Evolutionary conservation across 129 eudicot genomes (phyloP).

Genomic region (Pseudognaphalium luteoalbum): DNA sequence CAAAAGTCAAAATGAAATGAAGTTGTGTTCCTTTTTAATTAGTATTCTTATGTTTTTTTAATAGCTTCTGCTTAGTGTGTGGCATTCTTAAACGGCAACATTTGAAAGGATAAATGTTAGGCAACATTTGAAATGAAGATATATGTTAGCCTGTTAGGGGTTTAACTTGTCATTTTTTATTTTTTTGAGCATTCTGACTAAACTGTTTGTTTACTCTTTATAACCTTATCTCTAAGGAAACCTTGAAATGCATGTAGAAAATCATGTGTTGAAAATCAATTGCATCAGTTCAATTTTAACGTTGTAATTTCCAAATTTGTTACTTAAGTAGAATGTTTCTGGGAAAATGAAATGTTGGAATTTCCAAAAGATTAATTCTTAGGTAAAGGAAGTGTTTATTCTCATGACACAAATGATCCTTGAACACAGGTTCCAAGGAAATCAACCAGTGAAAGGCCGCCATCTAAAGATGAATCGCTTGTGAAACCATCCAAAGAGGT

Average conservation of each 20-base stretch:
- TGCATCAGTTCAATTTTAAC: neutral
- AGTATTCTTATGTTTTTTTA: slow-evolving; percentile 3
- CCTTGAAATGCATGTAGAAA: neutral
- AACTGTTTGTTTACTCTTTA: neutral
- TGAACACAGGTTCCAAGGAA: slow-evolving; percentile 70
- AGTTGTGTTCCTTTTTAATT: neutral
- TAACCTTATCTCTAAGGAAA: neutral
- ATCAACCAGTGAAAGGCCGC: slow-evolving; percentile 63
- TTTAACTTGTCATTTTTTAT: neutral
- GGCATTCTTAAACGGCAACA: neutral
- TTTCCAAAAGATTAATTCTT: neutral
- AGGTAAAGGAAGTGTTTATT: neutral
- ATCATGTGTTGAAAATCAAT: neutral
- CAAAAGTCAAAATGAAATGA: too few species aligned
- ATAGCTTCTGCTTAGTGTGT: neutral
- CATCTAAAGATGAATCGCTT: slow-evolving; percentile 44
- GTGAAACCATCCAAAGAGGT: slow-evolving; percentile 52
- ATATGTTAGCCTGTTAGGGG: too few species aligned
- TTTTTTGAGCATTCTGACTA: neutral
- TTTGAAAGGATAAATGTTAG: neutral
- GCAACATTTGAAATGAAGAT: neutral
- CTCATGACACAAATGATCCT: slow-evolving; percentile 5
- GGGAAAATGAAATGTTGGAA: neutral
- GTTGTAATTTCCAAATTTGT: neutral
- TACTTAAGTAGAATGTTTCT: neutral